These are phyloP conservation scores for Yamadazyma nakazawae DNA, from an alignment of 805 yeast species.

Conservation along the genomic window DNA sequence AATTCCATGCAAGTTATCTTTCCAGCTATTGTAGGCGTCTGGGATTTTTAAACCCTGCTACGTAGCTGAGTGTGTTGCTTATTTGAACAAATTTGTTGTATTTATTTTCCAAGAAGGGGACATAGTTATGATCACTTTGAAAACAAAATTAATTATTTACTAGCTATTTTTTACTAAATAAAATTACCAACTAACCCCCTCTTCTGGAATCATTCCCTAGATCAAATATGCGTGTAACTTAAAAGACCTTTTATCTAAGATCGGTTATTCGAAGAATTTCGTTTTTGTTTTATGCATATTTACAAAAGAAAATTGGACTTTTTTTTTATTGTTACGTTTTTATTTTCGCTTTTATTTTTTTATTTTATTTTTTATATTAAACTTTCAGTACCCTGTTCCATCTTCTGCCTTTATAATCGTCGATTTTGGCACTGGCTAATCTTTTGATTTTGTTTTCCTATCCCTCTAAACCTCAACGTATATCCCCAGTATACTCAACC, in stretches of 20 bases:
- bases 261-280: neutral
- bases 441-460: neutral
- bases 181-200: too few species aligned
- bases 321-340: neutral
- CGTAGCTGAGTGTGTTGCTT: neutral
- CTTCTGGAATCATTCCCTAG: too few species aligned
- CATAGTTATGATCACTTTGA: too few species aligned
- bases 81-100: too few species aligned
- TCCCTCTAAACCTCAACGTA: neutral
- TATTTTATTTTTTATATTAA: neutral
- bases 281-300: neutral
- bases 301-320: neutral
- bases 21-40: neutral
- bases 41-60: neutral
- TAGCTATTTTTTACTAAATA: neutral
- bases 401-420: neutral
- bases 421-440: neutral
- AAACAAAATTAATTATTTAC: too few species aligned
- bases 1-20: neutral
- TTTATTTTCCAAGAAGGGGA: too few species aligned
- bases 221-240: too few species aligned
- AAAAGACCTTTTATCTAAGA: too few species aligned
- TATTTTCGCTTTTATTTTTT: slow-evolving; percentile 1
- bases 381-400: slow-evolving; percentile 1
- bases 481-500: too few species aligned